Evolutionary conservation across 23 red algal genomes (phyloP).

Genomic region (Gracilaria domingensis): DNA sequence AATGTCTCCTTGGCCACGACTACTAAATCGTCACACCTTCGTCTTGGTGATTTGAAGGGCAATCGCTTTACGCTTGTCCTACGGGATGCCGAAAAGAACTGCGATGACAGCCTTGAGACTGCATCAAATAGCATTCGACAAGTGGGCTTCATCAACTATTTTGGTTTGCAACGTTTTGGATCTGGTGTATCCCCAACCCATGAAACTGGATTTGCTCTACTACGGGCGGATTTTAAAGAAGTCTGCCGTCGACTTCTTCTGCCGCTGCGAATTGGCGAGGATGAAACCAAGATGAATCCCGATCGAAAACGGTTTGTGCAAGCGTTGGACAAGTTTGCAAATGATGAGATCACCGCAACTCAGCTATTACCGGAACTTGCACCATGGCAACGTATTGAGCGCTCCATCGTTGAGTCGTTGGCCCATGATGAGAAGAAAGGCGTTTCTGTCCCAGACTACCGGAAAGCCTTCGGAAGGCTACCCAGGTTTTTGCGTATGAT

Average conservation of each 20-base stretch:
- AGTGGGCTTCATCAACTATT: conserved; percentile 99
- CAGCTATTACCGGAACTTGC: conserved; percentile 46
- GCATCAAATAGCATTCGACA: conserved; percentile 58
- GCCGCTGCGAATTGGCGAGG: conserved; percentile 41
- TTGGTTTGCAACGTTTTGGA: conserved; percentile 97
- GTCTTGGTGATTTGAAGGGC: conserved; percentile 79
- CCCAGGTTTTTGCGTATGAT: conserved; percentile 83
- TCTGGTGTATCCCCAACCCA: conserved; percentile 84
- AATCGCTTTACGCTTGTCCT: conserved; percentile 95
- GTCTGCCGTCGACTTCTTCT: conserved; percentile 81
- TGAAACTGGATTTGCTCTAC: conserved; percentile 81
- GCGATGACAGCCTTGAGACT: conserved; percentile 16
- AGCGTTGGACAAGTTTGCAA: conserved; percentile 46
- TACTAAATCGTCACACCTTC: conserved; percentile 46
- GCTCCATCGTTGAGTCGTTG: conserved; percentile 54
- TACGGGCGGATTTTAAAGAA: conserved; percentile 78
- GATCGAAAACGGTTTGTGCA: conserved; percentile 29
- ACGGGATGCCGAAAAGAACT: conserved; percentile 39
- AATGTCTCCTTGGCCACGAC: conserved; percentile 31
- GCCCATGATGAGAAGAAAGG: conserved; percentile 47
- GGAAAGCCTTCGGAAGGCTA: conserved; percentile 75
- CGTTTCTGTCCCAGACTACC: conserved; percentile 52
- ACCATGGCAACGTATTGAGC: conserved; percentile 34
- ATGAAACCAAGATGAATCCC: conserved; percentile 38
- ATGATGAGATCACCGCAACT: conserved; percentile 26